Conservation (phyloP, 2,329 filamentous ascomycete species). For the Lachnellula arida region DNA sequence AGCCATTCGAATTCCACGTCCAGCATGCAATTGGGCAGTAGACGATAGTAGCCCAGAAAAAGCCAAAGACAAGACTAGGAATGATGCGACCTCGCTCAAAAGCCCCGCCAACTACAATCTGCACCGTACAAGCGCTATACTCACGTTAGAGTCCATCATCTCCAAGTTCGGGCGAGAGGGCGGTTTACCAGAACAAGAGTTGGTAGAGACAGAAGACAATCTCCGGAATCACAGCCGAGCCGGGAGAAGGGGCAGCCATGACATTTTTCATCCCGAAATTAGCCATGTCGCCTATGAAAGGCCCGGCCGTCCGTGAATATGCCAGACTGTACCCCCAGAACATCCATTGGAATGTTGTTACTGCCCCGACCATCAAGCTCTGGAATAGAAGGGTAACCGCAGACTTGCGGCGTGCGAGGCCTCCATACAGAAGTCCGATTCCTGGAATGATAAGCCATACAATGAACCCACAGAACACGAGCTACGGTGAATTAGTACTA, state of each 20-base stretch:
- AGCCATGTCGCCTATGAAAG: conserved; percentile 58
- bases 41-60: conserved; percentile 61
- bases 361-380: conserved; percentile 51
- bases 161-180: conserved; percentile 6
- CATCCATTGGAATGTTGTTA: conserved; percentile 52
- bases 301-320: conserved; percentile 53
- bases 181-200: conserved; percentile 50
- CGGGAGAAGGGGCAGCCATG: conserved; percentile 54
- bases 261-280: conserved; percentile 60
- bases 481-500: too few relatives aligned
- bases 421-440: conserved; percentile 61
- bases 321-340: conserved; percentile 63
- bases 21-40: conserved; percentile 61
- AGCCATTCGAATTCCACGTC: conserved; percentile 64
- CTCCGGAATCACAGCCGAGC: conserved; percentile 53
- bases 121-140: conserved; percentile 47
- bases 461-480: conserved; percentile 51
- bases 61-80: conserved; percentile 58
- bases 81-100: conserved; percentile 57
- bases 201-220: conserved; percentile 65
- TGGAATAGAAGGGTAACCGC: conserved; percentile 59
- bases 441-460: conserved; percentile 65
- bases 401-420: conserved; percentile 58
- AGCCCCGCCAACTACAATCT: conserved; percentile 60
- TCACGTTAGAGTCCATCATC: neutral